phyloP scores from a whole-genome alignment of 495 filamentous ascomycete genomes.

The Trichoderma asperelloides region DNA sequence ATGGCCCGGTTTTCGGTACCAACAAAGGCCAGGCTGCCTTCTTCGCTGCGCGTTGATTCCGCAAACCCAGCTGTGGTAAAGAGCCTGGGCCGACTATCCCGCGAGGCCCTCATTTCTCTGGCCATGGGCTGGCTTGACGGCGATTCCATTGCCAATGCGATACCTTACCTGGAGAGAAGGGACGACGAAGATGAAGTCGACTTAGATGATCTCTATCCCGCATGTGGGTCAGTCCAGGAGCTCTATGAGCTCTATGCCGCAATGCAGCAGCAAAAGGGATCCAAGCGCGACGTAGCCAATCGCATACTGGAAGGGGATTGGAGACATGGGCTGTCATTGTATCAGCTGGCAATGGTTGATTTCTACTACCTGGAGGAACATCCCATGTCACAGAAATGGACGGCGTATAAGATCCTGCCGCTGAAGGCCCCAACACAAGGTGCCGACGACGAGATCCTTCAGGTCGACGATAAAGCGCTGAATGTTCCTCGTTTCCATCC shows the following conservation, averaged over 20 bases:
- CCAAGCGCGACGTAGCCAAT: slow-evolving; percentile 65
- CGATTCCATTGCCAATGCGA: slow-evolving; percentile 45
- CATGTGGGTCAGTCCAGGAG: slow-evolving; percentile 51
- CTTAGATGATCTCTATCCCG: slow-evolving; percentile 48
- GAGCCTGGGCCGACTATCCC: slow-evolving; percentile 57
- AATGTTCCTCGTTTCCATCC: slow-evolving; percentile 66
- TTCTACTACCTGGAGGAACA: slow-evolving; percentile 71
- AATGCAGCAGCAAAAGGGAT: slow-evolving; percentile 49
- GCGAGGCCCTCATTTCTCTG: slow-evolving; percentile 58
- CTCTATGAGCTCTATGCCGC: slow-evolving; percentile 53
- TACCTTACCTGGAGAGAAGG: slow-evolving; percentile 38
- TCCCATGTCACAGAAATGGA: slow-evolving; percentile 63
- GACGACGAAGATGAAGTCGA: slow-evolving; percentile 34
- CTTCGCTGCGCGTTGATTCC: slow-evolving; percentile 51
- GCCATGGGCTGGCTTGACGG: slow-evolving; percentile 66
- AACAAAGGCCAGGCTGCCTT: slow-evolving; percentile 36
- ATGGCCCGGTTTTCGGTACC: slow-evolving; percentile 39
- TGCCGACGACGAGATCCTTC: slow-evolving; percentile 20
- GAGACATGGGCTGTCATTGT: slow-evolving; percentile 65
- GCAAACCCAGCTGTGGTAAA: slow-evolving; percentile 54
- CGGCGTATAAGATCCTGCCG: slow-evolving; percentile 51
- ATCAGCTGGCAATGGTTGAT: slow-evolving; percentile 74
- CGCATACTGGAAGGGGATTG: slow-evolving; percentile 75
- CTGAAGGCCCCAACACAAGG: slow-evolving; percentile 28
- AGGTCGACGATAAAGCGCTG: slow-evolving; percentile 34